Conservation (phyloP, 495 filamentous ascomycete genomes). For the Penicillium flavigenum region DNA sequence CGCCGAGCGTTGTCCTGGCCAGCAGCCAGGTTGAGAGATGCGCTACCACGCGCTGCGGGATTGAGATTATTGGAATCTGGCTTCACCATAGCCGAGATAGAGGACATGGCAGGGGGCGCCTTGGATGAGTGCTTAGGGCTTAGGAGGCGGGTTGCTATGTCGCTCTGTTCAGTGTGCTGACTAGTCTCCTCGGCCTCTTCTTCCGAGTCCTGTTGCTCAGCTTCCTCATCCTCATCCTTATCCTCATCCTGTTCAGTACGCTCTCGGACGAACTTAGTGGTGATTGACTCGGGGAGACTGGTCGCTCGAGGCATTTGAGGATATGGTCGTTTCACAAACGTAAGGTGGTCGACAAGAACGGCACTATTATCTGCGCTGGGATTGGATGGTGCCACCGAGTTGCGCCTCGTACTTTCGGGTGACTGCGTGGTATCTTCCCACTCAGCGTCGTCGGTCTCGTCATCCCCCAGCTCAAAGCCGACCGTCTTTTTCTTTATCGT, state of each 20-base stretch:
- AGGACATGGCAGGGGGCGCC: slow-evolving; percentile 51
- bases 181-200: slow-evolving; percentile 27
- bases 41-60: slow-evolving; percentile 37
- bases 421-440: slow-evolving; percentile 56
- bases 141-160: slow-evolving; percentile 43
- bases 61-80: slow-evolving; percentile 35
- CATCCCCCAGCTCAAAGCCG: slow-evolving; percentile 49
- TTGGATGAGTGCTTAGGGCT: slow-evolving; percentile 45
- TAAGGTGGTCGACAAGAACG: slow-evolving; percentile 47
- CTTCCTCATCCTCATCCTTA: slow-evolving; percentile 25
- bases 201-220: slow-evolving; percentile 13
- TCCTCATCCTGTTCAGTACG: slow-evolving; percentile 19
- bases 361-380: slow-evolving; percentile 41
- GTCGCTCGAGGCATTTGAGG: slow-evolving; percentile 46
- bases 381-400: slow-evolving; percentile 45
- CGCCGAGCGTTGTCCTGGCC: slow-evolving; percentile 39
- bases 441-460: slow-evolving; percentile 47
- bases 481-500: slow-evolving; percentile 49
- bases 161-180: slow-evolving; percentile 31
- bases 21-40: slow-evolving; percentile 39
- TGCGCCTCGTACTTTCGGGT: slow-evolving; percentile 48
- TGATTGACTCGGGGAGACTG: slow-evolving; percentile 47
- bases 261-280: slow-evolving; percentile 33
- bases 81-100: slow-evolving; percentile 47
- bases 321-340: slow-evolving; percentile 49